Conservation (phyloP, 768 basidiomycete genomes). For the Fomitopsis serialis region DNA sequence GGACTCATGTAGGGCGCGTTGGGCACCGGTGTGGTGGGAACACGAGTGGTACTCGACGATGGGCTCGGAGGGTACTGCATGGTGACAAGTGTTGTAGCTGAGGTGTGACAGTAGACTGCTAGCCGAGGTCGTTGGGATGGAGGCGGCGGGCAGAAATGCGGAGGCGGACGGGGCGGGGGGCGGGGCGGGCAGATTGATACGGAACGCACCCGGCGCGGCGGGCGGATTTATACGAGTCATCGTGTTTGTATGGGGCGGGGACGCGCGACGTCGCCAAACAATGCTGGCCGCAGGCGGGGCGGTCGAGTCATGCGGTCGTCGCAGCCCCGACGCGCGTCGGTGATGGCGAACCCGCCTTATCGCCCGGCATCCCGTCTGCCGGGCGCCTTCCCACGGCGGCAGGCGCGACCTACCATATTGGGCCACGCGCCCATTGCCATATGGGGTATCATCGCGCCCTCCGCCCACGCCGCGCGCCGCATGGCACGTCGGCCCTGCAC, state of each 20-base stretch:
- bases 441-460: background rate
- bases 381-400: slow-evolving; percentile 1
- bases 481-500: background rate
- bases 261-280: background rate
- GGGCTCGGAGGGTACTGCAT: slow-evolving; percentile 9
- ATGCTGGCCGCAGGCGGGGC: slow-evolving; percentile 9
- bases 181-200: slow-evolving; percentile 5
- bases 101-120: background rate
- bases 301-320: slow-evolving; percentile 11
- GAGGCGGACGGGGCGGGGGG: slow-evolving; percentile 4
- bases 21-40: slow-evolving; percentile 12
- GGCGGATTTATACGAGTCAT: slow-evolving; percentile 9
- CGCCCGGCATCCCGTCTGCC: background rate
- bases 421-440: background rate
- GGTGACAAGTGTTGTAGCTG: background rate
- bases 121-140: background rate
- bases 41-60: slow-evolving; percentile 6
- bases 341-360: background rate
- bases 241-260: slow-evolving; percentile 2
- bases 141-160: background rate
- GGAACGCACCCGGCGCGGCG: slow-evolving; percentile 7
- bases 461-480: background rate
- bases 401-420: background rate
- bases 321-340: background rate
- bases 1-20: slow-evolving; percentile 14